A percentile compares a stretch with the other conserved stretches of the same genome.
Evolutionary conservation across 306 rosid species (phyloP).

Genomic region (Cucumis hystrix): DNA sequence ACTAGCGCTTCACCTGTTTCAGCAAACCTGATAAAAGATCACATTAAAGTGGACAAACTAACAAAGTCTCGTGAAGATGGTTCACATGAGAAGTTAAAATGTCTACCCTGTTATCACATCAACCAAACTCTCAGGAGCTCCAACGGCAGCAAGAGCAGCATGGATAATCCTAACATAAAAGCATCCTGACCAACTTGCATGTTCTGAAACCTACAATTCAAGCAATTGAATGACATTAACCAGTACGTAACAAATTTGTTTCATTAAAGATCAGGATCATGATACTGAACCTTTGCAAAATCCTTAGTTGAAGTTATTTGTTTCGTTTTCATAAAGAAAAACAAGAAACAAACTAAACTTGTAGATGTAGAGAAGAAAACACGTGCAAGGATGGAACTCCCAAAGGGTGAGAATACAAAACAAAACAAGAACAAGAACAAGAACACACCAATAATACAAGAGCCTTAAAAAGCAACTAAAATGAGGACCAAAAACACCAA

Average conservation of each 20-base stretch:
- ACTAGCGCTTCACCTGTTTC: slow-evolving; percentile 97
- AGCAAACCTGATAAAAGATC: slow-evolving; percentile 52
- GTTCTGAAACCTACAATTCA: slow-evolving; percentile 67
- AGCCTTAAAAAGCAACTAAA: too few species aligned
- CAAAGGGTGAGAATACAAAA: too few species aligned
- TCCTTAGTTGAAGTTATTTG: background rate
- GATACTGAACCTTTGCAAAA: background rate
- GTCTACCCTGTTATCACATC: slow-evolving; percentile 84
- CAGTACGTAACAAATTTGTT: background rate
- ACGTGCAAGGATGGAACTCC: too few species aligned
- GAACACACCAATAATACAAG: too few species aligned
- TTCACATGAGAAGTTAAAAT: slow-evolving; percentile 8
- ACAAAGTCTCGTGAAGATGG: background rate
- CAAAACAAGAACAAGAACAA: too few species aligned
- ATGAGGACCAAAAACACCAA: too few species aligned
- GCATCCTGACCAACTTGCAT: slow-evolving; percentile 99
- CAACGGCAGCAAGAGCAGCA: slow-evolving; percentile 95
- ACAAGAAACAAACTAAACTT: too few species aligned
- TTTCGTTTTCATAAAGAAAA: background rate
- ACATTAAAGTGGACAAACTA: slow-evolving; percentile 4
- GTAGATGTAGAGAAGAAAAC: too few species aligned
- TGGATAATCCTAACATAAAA: slow-evolving; percentile 86
- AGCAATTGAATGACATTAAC: background rate
- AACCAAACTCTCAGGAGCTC: slow-evolving; percentile 97
- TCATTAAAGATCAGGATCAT: background rate